A percentile compares a stretch with the other conserved stretches of the same genome.
These are phyloP conservation scores for Fonsecaea pedrosoi DNA, from an alignment of 2,329 filamentous ascomycete species.

Conservation along the genomic window DNA sequence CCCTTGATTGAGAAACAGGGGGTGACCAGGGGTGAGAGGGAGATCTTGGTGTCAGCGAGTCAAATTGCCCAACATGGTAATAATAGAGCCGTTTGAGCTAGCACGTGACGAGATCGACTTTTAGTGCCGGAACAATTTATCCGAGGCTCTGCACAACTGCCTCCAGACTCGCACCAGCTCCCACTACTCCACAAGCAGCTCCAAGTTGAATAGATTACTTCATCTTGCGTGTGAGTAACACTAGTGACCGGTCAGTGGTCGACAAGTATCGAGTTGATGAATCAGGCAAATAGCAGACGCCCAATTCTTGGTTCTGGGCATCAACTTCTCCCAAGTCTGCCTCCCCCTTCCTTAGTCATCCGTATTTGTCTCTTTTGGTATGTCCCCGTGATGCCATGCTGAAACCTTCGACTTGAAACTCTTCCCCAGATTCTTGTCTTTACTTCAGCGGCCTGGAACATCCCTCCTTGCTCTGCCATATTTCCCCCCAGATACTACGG, in stretches of 20 bases:
- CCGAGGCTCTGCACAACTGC: neutral
- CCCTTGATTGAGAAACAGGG: neutral
- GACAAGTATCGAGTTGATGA: constrained; percentile 5
- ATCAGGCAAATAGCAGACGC: constrained; percentile 6
- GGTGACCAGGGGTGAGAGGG: constrained; percentile 2
- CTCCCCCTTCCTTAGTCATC: constrained; percentile 20
- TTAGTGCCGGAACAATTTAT: constrained; percentile 15
- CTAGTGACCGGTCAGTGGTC: neutral
- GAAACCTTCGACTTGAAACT: constrained; percentile 11
- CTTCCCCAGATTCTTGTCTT: neutral
- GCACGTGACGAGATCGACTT: neutral
- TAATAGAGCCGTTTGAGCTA: neutral
- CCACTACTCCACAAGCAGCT: neutral
- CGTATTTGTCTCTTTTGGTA: constrained; percentile 15
- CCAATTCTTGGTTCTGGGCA: neutral
- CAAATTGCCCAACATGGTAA: neutral
- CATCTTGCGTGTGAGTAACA: neutral
- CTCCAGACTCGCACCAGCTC: neutral
- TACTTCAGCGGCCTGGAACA: neutral
- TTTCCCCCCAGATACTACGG: neutral
- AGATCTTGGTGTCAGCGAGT: constrained; percentile 1
- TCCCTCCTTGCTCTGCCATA: neutral
- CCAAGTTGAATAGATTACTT: neutral
- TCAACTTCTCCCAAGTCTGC: constrained; percentile 1
- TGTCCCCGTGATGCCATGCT: constrained; percentile 17